Evolutionary conservation across 2,329 filamentous ascomycete species (phyloP).

Genomic region (Ophiosphaerella narmari): DNA sequence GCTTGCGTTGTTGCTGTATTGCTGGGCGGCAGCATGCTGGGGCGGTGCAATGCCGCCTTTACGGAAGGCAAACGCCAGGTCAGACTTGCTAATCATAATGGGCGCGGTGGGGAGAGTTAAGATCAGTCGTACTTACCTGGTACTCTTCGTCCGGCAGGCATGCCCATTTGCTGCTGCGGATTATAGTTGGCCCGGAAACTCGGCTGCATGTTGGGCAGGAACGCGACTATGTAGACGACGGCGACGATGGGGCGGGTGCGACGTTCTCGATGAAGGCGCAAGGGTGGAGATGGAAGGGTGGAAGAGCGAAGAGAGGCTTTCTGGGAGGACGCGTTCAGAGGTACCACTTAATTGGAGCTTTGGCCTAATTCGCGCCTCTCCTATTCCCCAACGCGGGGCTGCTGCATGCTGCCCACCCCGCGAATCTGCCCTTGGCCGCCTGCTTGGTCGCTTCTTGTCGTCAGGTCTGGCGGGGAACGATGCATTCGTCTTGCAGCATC

Average conservation of each 20-base stretch:
- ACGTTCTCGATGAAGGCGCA: constrained; percentile 30
- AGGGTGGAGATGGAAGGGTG: constrained; percentile 22
- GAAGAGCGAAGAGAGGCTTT: constrained; percentile 29
- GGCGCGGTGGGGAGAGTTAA: no score
- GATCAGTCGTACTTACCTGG: constrained; percentile 46
- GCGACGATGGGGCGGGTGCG: constrained; percentile 33
- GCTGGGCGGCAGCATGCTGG: constrained; percentile 57
- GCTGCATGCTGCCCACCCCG: constrained; percentile 11
- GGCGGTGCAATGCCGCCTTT: constrained; percentile 50
- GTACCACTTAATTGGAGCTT: constrained; percentile 16
- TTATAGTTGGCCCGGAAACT: constrained; percentile 53
- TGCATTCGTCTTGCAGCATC: background rate
- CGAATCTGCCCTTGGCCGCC: constrained; percentile 14
- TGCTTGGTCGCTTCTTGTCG: background rate
- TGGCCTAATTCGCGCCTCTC: constrained; percentile 31
- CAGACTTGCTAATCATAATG: constrained; percentile 53
- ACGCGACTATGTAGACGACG: constrained; percentile 26
- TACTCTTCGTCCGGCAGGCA: constrained; percentile 45
- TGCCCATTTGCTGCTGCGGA: constrained; percentile 43
- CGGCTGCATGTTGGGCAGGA: constrained; percentile 47
- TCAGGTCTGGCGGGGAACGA: background rate
- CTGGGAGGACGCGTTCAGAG: constrained; percentile 33
- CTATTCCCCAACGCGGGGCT: constrained; percentile 30
- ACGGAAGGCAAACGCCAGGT: constrained; percentile 54
- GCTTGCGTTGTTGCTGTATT: constrained; percentile 41